Percentiles rank a stretch among this genome's conserved stretches.
phyloP scores from a whole-genome alignment of 2,329 filamentous ascomycete species.

The Ophiocordyceps camponoti-rufipedis region DNA sequence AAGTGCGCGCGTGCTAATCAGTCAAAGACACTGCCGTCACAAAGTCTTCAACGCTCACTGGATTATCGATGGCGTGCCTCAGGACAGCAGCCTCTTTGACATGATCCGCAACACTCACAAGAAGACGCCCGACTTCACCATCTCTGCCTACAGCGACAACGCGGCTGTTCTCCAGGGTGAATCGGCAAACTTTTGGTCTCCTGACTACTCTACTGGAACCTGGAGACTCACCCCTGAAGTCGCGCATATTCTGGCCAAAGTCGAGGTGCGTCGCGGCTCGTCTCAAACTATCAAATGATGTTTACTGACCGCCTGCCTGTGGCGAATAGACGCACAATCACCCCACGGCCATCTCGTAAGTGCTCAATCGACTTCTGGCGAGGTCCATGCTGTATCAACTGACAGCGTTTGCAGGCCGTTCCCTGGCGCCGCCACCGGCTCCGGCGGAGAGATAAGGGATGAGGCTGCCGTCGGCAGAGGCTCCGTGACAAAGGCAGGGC shows the following conservation, averaged over 20 bases:
- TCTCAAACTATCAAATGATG: not conserved
- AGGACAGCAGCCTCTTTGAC: slow-evolving; percentile 67
- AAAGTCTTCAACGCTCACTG: slow-evolving; percentile 96
- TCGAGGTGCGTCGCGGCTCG: slow-evolving; percentile 32
- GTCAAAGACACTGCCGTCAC: slow-evolving; percentile 43
- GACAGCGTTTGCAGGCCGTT: slow-evolving; percentile 34
- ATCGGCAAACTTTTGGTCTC: slow-evolving; percentile 51
- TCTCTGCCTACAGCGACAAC: slow-evolving; percentile 95
- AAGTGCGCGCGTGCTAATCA: not conserved
- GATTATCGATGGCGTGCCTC: slow-evolving; percentile 75
- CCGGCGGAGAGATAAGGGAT: slow-evolving; percentile 88
- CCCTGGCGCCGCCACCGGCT: slow-evolving; percentile 82
- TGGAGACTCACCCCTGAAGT: slow-evolving; percentile 79
- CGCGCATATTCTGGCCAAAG: slow-evolving; percentile 79
- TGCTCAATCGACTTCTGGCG: not conserved
- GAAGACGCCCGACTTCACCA: slow-evolving; percentile 59
- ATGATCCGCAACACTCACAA: slow-evolving; percentile 97
- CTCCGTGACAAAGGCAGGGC: slow-evolving; percentile 79
- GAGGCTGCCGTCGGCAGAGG: slow-evolving; percentile 88
- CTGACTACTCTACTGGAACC: slow-evolving; percentile 66
- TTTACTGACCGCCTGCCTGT: not conserved
- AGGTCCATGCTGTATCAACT: not conserved
- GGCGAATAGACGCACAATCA: slow-evolving; percentile 64
- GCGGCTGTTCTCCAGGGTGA: slow-evolving; percentile 56
- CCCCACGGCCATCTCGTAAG: slow-evolving; percentile 69